Conservation (phyloP, 73 alveolate species). For the Paramecium sonneborni region DNA sequence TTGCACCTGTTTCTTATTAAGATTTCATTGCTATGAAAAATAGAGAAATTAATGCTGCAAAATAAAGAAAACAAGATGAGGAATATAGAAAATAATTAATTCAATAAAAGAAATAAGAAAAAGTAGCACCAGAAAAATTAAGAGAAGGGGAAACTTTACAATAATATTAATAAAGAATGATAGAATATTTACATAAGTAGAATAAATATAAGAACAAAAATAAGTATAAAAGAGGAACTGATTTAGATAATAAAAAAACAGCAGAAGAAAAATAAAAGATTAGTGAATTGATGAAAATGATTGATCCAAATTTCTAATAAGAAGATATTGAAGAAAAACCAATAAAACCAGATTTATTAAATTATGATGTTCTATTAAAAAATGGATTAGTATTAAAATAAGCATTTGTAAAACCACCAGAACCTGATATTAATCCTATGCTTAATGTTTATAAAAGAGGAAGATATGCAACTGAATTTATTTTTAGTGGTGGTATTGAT, state of each 20-base stretch:
- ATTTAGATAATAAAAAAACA: neutral
- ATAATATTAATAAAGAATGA: constrained; percentile 27
- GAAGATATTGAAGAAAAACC: neutral
- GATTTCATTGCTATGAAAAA: constrained; percentile 22
- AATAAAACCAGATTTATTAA: neutral
- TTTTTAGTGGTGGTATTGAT: constrained; percentile 40
- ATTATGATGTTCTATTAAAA: constrained; percentile 26
- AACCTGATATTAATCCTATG: constrained; percentile 41
- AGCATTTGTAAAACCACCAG: constrained; percentile 49
- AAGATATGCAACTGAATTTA: constrained; percentile 40
- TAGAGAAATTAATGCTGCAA: neutral
- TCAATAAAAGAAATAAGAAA: constrained; percentile 2
- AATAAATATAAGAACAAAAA: neutral
- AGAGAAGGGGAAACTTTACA: constrained; percentile 28
- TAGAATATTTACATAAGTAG: neutral
- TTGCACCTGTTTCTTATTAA: constrained; percentile 23
- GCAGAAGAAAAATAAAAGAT: constrained; percentile 20
- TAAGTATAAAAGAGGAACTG: constrained; percentile 19
- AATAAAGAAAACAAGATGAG: neutral
- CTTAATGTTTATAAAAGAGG: constrained; percentile 11
- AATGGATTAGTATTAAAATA: constrained; percentile 14
- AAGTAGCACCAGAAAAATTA: neutral
- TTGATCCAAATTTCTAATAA: neutral
- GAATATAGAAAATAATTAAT: neutral
- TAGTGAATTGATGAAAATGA: constrained; percentile 1